These are phyloP conservation scores for Pseudonitzschia multistriata DNA, from an alignment of 108 stramenopile genomes.

Conservation along the genomic window DNA sequence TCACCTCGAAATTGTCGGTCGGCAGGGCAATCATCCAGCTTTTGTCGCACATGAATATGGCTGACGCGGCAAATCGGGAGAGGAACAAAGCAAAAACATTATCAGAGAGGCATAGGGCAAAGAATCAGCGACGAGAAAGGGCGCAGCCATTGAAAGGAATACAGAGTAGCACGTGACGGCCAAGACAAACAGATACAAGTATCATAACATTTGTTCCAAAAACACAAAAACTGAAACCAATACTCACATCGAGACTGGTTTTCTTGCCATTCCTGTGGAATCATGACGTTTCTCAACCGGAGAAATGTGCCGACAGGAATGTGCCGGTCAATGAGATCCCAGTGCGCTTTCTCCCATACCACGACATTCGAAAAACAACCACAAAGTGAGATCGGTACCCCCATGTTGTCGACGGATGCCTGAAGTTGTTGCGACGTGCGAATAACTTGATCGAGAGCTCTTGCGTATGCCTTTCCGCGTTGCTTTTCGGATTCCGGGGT, in stretches of 20 bases:
- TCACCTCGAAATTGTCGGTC: conserved; percentile 57
- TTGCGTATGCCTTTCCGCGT: conserved; percentile 33
- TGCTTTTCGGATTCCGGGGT: background rate
- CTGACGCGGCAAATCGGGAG: background rate
- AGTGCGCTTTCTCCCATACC: conserved; percentile 77
- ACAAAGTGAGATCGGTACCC: conserved; percentile 45
- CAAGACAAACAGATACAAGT: background rate
- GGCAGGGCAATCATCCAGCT: conserved; percentile 69
- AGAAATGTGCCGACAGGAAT: conserved; percentile 64
- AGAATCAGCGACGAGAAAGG: background rate
- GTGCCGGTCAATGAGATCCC: conserved; percentile 55
- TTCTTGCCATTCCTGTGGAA: conserved; percentile 26
- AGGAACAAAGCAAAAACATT: background rate
- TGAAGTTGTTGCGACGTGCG: conserved; percentile 21
- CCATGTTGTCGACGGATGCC: conserved; percentile 12
- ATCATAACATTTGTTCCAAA: background rate
- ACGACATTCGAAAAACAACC: conserved; percentile 75
- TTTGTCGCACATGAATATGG: conserved; percentile 50
- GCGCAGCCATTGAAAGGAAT: too few species aligned
- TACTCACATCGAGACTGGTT: conserved; percentile 31
- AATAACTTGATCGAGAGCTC: conserved; percentile 45
- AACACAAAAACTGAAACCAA: background rate
- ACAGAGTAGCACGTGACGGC: too few species aligned
- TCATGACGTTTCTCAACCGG: conserved; percentile 70
- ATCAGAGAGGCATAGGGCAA: background rate